Evolutionary conservation across 139 green algal genomes (phyloP).

Genomic region (Marvania coccoides): DNA sequence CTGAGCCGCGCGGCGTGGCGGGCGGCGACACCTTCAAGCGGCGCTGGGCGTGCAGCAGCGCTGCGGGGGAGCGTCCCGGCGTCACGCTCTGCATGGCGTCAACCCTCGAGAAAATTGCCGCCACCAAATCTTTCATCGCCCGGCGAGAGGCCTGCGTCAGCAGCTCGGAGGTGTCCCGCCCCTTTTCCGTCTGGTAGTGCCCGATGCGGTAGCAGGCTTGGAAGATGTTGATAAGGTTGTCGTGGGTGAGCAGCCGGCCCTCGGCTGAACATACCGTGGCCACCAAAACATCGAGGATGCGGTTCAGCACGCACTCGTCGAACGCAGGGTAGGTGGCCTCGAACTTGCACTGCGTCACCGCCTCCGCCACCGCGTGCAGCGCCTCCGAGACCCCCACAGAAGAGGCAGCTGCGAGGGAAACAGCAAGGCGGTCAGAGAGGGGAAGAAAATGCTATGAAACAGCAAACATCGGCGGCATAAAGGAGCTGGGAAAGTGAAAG

Average conservation of each 20-base stretch:
- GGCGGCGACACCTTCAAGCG: conserved; percentile 10
- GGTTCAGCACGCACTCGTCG: conserved; percentile 93
- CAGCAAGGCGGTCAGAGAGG: background rate
- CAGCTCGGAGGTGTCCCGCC: conserved; percentile 45
- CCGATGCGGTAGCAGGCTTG: conserved; percentile 78
- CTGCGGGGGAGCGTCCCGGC: background rate
- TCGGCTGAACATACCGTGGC: conserved; percentile 44
- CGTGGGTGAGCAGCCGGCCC: conserved; percentile 45
- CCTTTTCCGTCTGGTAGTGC: conserved; percentile 54
- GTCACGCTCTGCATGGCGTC: conserved; percentile 4
- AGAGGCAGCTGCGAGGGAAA: conserved; percentile 23
- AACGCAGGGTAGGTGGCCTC: conserved; percentile 76
- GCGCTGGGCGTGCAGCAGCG: background rate
- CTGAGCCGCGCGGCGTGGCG: background rate
- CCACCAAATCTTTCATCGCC: conserved; percentile 53
- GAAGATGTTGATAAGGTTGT: conserved; percentile 67
- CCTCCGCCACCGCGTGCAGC: conserved; percentile 78
- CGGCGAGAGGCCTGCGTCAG: conserved; percentile 52
- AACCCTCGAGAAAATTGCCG: conserved; percentile 45
- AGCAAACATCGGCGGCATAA: background rate
- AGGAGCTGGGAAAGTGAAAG: background rate
- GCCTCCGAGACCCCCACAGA: conserved; percentile 43
- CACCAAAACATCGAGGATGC: conserved; percentile 86
- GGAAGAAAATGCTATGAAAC: background rate
- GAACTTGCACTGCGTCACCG: conserved; percentile 89